Evolutionary conservation across 2,329 filamentous ascomycete species (phyloP).

Genomic region (Aaosphaeria arxii): DNA sequence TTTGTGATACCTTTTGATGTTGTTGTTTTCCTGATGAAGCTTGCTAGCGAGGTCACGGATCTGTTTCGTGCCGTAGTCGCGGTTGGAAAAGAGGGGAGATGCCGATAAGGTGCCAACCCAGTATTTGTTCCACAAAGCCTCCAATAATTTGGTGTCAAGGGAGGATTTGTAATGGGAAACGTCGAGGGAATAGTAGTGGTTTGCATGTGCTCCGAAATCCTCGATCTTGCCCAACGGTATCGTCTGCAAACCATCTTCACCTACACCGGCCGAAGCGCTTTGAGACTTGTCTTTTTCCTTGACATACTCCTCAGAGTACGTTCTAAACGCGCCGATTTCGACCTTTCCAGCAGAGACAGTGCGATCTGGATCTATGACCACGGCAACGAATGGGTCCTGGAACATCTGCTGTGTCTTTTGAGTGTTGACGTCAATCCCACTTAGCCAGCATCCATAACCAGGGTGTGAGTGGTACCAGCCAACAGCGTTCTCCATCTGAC

Average conservation of each 20-base stretch:
- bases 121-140: slow-evolving; percentile 97
- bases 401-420: slow-evolving; percentile 82
- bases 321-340: slow-evolving; percentile 95
- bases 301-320: slow-evolving; percentile 71
- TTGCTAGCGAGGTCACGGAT: slow-evolving; percentile 85
- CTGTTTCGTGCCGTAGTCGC: slow-evolving; percentile 89
- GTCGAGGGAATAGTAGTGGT: slow-evolving; percentile 85
- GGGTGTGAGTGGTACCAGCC: slow-evolving; percentile 99
- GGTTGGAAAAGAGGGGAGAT: slow-evolving; percentile 84
- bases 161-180: slow-evolving; percentile 94
- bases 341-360: slow-evolving; percentile 94
- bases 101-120: slow-evolving; percentile 96
- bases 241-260: slow-evolving; percentile 65
- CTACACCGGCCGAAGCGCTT: slow-evolving; percentile 27
- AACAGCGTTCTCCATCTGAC: slow-evolving; percentile 84
- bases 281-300: slow-evolving; percentile 42
- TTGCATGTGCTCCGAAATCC: slow-evolving; percentile 91
- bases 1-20: slow-evolving; percentile 32
- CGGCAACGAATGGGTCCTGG: slow-evolving; percentile 87
- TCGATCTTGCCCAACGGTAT: slow-evolving; percentile 92
- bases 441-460: slow-evolving; percentile 97
- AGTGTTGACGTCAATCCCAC: slow-evolving; percentile 90
- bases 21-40: slow-evolving; percentile 62
- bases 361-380: slow-evolving; percentile 94
- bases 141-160: slow-evolving; percentile 81